These are phyloP conservation scores for Cyclotella kingstonii DNA, from an alignment of 108 stramenopile genomes.

Conservation along the genomic window DNA sequence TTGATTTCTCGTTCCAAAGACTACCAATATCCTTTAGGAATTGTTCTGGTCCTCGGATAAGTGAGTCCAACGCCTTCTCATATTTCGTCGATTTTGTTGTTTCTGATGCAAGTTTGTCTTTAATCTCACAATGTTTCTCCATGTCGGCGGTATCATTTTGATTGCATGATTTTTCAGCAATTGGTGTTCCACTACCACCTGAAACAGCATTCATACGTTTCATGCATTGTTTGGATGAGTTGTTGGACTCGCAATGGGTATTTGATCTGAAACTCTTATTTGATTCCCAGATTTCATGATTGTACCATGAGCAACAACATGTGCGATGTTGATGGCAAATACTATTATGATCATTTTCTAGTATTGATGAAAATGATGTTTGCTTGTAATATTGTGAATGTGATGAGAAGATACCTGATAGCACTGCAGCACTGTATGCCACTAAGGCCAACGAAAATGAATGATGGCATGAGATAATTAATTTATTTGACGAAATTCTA, in stretches of 20 bases:
- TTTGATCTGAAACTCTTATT: no score
- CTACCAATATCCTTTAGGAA: slow-evolving; percentile 5
- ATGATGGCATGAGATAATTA: no score
- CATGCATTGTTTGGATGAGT: background rate
- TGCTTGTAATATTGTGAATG: no score
- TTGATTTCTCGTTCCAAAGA: slow-evolving; percentile 1
- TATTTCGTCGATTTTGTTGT: background rate
- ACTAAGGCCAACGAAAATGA: no score
- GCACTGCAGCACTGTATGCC: no score
- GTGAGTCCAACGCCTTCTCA: background rate
- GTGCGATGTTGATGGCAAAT: no score
- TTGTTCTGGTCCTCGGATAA: slow-evolving; percentile 9
- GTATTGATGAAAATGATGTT: no score
- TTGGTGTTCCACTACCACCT: slow-evolving; percentile 40
- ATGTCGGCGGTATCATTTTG: background rate
- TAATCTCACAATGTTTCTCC: background rate
- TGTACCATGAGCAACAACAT: no score
- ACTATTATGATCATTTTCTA: no score
- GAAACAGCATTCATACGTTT: slow-evolving; percentile 11
- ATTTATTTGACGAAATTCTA: no score
- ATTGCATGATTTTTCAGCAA: slow-evolving; percentile 20
- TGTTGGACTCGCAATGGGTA: slow-evolving; percentile 1
- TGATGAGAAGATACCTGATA: no score
- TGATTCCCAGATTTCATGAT: no score
- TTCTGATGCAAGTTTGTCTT: background rate